Evolutionary conservation across 208 protist species (phyloP).

Genomic region (Crithidia brevicula): DNA sequence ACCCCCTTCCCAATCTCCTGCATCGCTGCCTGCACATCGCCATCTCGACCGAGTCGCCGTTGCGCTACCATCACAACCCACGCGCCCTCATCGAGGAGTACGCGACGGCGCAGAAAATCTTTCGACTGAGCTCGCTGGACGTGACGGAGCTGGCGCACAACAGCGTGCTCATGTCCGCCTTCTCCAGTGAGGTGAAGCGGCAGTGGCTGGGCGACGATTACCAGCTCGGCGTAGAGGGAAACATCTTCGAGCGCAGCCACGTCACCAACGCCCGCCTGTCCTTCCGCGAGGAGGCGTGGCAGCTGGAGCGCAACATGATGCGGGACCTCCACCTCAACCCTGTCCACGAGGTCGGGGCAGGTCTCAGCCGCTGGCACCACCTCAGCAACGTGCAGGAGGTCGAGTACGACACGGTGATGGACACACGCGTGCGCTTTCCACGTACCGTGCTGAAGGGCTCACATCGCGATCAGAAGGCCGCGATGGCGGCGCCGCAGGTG

Average conservation of each 20-base stretch:
- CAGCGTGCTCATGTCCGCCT: conserved; percentile 88
- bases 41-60: conserved; percentile 97
- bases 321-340: conserved; percentile 72
- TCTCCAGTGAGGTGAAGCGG: conserved; percentile 70
- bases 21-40: conserved; percentile 96
- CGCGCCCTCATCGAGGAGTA: conserved; percentile 88
- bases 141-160: conserved; percentile 91
- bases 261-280: conserved; percentile 82
- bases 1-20: conserved; percentile 96
- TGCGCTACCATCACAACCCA: conserved; percentile 89
- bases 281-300: conserved; percentile 89
- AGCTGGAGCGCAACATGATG: conserved; percentile 84
- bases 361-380: conserved; percentile 78
- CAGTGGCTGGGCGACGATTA: conserved; percentile 85
- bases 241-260: conserved; percentile 80
- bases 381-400: conserved; percentile 83
- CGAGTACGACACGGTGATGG: conserved; percentile 87
- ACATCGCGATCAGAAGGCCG: conserved; percentile 35
- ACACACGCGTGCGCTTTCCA: conserved; percentile 88
- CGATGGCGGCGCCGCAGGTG: conserved; percentile 52
- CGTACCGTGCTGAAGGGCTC: conserved; percentile 84
- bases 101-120: conserved; percentile 88
- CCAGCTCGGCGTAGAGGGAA: conserved; percentile 59
- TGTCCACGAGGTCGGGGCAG: conserved; percentile 41
- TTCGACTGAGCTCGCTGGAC: conserved; percentile 83